Percentiles rank a stretch among this genome's conserved stretches.
These are phyloP conservation scores for Elasticomyces elasticus DNA, from an alignment of 495 filamentous ascomycete species.

Conservation along the genomic window DNA sequence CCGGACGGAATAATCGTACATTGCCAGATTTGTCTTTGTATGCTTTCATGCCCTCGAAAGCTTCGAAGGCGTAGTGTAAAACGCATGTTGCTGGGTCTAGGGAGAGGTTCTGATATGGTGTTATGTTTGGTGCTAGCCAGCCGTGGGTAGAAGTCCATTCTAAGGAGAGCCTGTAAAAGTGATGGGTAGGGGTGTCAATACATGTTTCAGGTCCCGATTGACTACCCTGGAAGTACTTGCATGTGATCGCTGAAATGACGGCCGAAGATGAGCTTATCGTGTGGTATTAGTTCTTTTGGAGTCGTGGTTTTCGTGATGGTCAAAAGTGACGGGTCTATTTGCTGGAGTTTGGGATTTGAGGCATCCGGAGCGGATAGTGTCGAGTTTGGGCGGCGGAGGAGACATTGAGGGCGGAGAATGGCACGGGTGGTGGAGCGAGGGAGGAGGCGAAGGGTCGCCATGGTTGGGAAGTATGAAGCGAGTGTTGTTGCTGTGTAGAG, in stretches of 20 bases:
- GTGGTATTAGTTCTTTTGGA: constrained; percentile 61
- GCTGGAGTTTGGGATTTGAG: constrained; percentile 43
- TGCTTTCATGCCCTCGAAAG: constrained; percentile 98
- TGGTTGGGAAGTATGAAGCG: no score
- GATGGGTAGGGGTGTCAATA: no score
- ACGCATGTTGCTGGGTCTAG: constrained; percentile 94
- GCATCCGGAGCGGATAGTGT: constrained; percentile 19
- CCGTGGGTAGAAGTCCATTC: constrained; percentile 81
- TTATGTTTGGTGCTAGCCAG: constrained; percentile 73
- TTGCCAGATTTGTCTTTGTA: constrained; percentile 70
- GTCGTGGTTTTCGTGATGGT: constrained; percentile 60
- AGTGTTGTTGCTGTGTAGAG: no score
- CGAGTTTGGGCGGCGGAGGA: background rate
- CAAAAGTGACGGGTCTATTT: constrained; percentile 68
- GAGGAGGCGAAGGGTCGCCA: constrained; percentile 3
- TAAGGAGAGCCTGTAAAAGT: no score
- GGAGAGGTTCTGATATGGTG: constrained; percentile 91
- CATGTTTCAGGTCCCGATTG: no score
- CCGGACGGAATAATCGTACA: constrained; percentile 83
- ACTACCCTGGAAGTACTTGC: no score
- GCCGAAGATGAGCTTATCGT: constrained; percentile 79
- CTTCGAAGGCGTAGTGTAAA: constrained; percentile 95
- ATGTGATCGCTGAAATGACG: constrained; percentile 86
- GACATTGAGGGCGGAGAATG: background rate
- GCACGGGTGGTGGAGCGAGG: background rate